A percentile compares a stretch with the other conserved stretches of the same genome.
Evolutionary conservation across 306 rosid species (phyloP).

Genomic region (Delonix regia): DNA sequence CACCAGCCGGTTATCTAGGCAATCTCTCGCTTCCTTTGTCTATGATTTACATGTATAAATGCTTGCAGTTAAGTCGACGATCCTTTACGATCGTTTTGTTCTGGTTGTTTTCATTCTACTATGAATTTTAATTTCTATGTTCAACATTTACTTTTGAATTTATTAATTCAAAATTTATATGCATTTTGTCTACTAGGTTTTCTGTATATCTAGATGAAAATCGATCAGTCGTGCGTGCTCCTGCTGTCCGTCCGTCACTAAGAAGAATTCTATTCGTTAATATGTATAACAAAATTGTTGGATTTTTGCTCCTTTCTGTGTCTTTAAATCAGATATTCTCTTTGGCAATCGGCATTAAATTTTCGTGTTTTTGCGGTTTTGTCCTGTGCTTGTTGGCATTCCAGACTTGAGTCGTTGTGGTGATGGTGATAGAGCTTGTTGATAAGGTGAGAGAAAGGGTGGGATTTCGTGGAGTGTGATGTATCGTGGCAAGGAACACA

Average conservation of each 20-base stretch:
- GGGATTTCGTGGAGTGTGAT: conserved; percentile 50
- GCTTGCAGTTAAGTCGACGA: neutral
- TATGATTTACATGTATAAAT: neutral
- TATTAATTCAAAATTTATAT: neutral
- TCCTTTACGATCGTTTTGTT: neutral
- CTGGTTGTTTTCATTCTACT: neutral
- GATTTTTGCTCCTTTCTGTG: neutral
- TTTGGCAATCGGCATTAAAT: neutral
- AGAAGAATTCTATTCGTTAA: neutral
- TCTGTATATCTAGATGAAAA: neutral
- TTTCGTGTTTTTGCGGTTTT: conserved; percentile 16
- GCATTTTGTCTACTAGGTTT: conserved; percentile 16
- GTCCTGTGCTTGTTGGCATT: conserved; percentile 26
- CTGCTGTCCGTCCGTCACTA: neutral
- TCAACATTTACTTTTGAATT: conserved; percentile 15
- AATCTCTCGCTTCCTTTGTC: neutral
- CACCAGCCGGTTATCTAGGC: conserved; percentile 8
- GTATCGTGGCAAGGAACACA: conserved; percentile 59
- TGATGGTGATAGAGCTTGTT: conserved; percentile 35
- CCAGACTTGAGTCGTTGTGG: conserved; percentile 1
- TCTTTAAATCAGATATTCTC: neutral
- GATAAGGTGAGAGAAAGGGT: conserved; percentile 23
- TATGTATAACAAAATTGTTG: neutral
- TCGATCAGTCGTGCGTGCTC: neutral
- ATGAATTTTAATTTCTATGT: neutral